Evolutionary conservation across 148 eudicot species (phyloP).

Genomic region (Rhododendron henanense): DNA sequence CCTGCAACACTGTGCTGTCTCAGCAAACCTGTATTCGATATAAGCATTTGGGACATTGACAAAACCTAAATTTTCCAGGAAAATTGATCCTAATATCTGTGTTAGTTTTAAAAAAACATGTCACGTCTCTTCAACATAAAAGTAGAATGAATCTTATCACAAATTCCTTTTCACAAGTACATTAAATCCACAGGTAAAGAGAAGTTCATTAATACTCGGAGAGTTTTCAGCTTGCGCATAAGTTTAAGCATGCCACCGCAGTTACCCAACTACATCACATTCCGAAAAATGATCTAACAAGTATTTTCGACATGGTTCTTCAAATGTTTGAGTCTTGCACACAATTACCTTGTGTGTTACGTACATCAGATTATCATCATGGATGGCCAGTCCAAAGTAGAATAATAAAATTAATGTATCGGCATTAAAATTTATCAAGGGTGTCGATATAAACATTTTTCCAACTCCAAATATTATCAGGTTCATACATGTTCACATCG

Average conservation of each 20-base stretch:
- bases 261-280: too few relatives aligned
- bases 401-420: neutral
- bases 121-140: neutral
- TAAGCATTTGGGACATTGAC: neutral
- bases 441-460: neutral
- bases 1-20: conserved; percentile 22
- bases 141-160: neutral
- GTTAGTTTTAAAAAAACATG: too few relatives aligned
- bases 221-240: neutral
- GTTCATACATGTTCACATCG: too few relatives aligned
- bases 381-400: too few relatives aligned
- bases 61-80: neutral
- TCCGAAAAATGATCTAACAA: neutral
- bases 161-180: neutral
- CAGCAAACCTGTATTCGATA: neutral
- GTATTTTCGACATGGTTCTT: neutral
- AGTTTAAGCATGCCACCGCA: neutral
- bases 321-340: neutral
- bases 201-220: neutral
- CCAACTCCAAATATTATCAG: neutral
- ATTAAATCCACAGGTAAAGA: neutral
- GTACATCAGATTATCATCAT: neutral
- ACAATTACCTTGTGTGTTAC: neutral
- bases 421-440: neutral
- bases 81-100: neutral